Percentiles rank a stretch among this genome's conserved stretches.
phyloP scores from a whole-genome alignment of 352 stramenopile genomes.

The Discostella stelligera region DNA sequence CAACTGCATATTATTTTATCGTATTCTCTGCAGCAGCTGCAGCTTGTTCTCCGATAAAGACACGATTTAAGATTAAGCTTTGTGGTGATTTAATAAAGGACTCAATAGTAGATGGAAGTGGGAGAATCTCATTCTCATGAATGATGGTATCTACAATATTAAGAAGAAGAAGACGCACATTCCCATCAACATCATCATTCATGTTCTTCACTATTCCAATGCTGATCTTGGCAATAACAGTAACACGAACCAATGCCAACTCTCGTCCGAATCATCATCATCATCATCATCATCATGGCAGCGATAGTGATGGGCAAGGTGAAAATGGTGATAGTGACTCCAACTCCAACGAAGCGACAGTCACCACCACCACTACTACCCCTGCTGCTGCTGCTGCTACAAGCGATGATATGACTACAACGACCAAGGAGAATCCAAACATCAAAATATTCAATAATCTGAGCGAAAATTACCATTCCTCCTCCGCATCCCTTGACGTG shows the following conservation, averaged over 20 bases:
- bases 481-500: slow-evolving; percentile 19
- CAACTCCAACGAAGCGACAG: neutral
- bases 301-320: neutral
- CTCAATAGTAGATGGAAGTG: too few species aligned
- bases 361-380: neutral
- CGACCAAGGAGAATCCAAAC: neutral
- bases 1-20: too few species aligned
- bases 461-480: slow-evolving; percentile 26
- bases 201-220: neutral
- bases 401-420: neutral
- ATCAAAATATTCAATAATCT: slow-evolving; percentile 20
- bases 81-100: neutral
- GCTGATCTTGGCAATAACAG: neutral
- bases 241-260: neutral
- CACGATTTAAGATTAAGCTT: neutral
- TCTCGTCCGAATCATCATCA: neutral
- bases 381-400: neutral
- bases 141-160: neutral
- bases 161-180: neutral
- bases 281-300: neutral
- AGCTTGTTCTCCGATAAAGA: too few species aligned
- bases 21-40: too few species aligned
- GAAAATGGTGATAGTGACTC: neutral
- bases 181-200: neutral
- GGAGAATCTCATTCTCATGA: too few species aligned